Percentiles rank a stretch among this genome's conserved stretches.
Evolutionary conservation across 2,329 filamentous ascomycete genomes (phyloP).

Genomic region (Lasiodiplodia gonubiensis): DNA sequence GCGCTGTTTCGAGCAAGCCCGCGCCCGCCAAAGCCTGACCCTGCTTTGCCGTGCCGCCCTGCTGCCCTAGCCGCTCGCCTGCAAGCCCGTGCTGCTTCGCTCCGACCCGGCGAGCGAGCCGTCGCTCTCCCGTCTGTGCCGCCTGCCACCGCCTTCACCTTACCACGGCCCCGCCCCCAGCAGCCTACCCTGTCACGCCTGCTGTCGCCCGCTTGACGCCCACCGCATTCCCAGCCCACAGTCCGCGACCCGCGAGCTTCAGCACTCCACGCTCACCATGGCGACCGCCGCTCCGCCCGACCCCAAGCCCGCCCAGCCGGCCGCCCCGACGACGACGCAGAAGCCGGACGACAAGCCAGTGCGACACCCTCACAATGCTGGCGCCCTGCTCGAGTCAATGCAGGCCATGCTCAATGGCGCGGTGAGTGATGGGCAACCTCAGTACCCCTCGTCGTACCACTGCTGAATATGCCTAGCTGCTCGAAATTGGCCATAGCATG

Average conservation of each 20-base stretch:
- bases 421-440: conserved; percentile 41
- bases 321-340: not conserved
- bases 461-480: conserved; percentile 14
- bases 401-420: conserved; percentile 56
- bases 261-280: not conserved
- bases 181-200: not conserved
- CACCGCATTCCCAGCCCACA: not conserved
- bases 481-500: conserved; percentile 25
- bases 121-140: conserved; percentile 10
- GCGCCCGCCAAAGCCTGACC: not conserved
- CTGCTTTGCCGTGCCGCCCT: conserved; percentile 6
- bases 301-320: not conserved
- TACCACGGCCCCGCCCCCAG: not conserved
- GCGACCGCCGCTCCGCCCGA: conserved; percentile 6
- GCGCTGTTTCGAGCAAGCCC: conserved; percentile 18
- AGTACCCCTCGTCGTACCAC: not conserved
- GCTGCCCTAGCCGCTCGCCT: conserved; percentile 14
- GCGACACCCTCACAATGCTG: conserved; percentile 11
- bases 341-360: not conserved
- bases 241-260: not conserved
- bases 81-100: conserved; percentile 4
- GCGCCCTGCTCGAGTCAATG: conserved; percentile 49
- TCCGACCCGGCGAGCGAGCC: conserved; percentile 1
- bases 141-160: not conserved
- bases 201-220: not conserved